Evolutionary conservation across 495 filamentous ascomycete species (phyloP), one percentile per base, ranked within the genome.

Genomic region (Trichoderma erinaceum): DNA sequence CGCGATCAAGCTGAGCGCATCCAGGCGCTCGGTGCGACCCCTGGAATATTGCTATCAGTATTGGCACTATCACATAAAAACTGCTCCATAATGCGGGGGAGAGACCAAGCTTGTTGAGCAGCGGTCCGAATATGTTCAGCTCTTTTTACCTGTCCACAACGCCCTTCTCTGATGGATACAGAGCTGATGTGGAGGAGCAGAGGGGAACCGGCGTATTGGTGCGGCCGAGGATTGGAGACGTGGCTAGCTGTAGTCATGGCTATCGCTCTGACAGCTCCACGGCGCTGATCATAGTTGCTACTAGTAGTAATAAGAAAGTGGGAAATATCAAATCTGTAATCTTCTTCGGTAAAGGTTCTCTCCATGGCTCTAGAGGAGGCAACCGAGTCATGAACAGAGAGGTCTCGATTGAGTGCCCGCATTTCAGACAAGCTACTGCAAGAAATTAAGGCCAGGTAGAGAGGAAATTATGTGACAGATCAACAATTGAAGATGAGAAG

Each of bases 1-100:
- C 16, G 56, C 56, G 56, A 61, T 61, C 56, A 29, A 61, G 56
- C 56, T 61, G 56, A 32, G 56, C 56, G 56, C 56, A 61, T 18
- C 56, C 56, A 21, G 27, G 56, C 56, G 56, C 56, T 13, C 56
- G 56, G 48, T 21, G 18, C 18, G 48, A 21, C 48, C 35, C 44
- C 44, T 18, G n/a, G 44, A 38, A 38, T 38, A 4, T 5, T 46
- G 44, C 15, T 18, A n/a, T 16, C n/a, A n/a, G 5, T n/a, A 6
- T 16, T 48, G 44, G 15, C 4, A 15, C 43, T 46, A 18, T 4
- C 3, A 46, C 18, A 46, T 46, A 46, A 1, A 44, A 15, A 5
- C 18, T 38, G 35, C 35, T 38, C 12, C 18, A 46, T 46, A 46
- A 11, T 18, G 48, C 48, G 48, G 18, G 48, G 48, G 25, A 23